A percentile compares a stretch with the other conserved stretches of the same genome.
These are phyloP conservation scores for Luffa acutangula DNA, from an alignment of 306 rosid genomes.

Conservation along the genomic window DNA sequence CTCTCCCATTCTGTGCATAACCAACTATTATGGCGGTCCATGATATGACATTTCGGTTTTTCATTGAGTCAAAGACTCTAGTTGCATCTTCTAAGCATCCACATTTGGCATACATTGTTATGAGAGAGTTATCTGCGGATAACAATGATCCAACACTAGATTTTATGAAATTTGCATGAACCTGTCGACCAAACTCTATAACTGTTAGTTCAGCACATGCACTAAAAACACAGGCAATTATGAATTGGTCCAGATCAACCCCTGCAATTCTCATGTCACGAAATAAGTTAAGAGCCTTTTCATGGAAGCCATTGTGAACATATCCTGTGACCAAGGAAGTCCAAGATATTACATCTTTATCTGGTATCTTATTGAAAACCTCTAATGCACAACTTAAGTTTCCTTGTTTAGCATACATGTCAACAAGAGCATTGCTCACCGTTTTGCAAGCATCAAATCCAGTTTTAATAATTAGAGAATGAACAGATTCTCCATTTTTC, in stretches of 20 bases:
- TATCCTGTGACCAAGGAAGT: constrained; percentile 80
- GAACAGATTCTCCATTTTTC: constrained; percentile 35
- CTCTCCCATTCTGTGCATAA: constrained; percentile 81
- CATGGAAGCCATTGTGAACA: constrained; percentile 57
- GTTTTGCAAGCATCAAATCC: constrained; percentile 60
- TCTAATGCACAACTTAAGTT: constrained; percentile 38
- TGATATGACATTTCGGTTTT: constrained; percentile 43
- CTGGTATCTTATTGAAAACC: constrained; percentile 42
- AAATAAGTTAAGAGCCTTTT: constrained; percentile 47
- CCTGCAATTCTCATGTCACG: constrained; percentile 61
- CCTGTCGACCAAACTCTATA: constrained; percentile 69
- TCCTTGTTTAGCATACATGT: constrained; percentile 69
- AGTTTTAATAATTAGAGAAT: constrained; percentile 53
- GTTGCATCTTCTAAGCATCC: constrained; percentile 78
- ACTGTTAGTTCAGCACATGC: constrained; percentile 71
- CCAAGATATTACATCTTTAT: constrained; percentile 88
- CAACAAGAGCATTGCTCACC: constrained; percentile 77
- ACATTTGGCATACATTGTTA: constrained; percentile 82
- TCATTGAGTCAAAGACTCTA: constrained; percentile 52
- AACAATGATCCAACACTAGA: constrained; percentile 44
- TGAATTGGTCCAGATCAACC: constrained; percentile 50
- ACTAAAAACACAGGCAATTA: constrained; percentile 66
- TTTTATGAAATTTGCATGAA: constrained; percentile 56
- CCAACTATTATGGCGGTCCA: constrained; percentile 95
- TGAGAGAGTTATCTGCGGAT: constrained; percentile 66